These are phyloP conservation scores for Prunus campanulata DNA, from an alignment of 306 rosid species.

Conservation along the genomic window DNA sequence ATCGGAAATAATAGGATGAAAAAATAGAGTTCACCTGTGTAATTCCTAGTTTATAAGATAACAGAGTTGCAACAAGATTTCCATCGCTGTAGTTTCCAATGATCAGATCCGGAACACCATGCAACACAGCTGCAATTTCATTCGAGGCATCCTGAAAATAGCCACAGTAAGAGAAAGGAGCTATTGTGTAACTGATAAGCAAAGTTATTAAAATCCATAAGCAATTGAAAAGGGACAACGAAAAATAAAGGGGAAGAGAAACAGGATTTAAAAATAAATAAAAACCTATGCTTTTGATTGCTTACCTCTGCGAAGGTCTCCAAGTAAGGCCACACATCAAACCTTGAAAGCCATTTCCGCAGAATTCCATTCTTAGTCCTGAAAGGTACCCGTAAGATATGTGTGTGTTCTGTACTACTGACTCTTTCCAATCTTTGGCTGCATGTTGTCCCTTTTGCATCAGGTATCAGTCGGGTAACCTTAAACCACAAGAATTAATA, in stretches of 20 bases:
- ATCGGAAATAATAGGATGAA: background rate
- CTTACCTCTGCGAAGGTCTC: slow-evolving; percentile 13
- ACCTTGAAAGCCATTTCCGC: slow-evolving; percentile 92
- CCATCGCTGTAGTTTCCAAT: slow-evolving; percentile 50
- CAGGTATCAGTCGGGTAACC: slow-evolving; percentile 90
- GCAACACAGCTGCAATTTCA: slow-evolving; percentile 40
- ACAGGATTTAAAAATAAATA: background rate
- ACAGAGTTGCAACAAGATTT: slow-evolving; percentile 47
- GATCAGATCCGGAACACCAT: slow-evolving; percentile 42
- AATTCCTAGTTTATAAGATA: slow-evolving; percentile 39
- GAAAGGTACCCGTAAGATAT: slow-evolving; percentile 91
- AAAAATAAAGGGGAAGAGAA: background rate
- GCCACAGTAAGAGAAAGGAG: slow-evolving; percentile 1
- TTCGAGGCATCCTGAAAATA: slow-evolving; percentile 29
- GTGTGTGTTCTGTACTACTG: slow-evolving; percentile 70
- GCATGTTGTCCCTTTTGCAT: slow-evolving; percentile 90
- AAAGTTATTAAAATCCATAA: background rate
- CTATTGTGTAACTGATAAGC: background rate
- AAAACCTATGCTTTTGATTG: background rate
- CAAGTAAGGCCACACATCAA: slow-evolving; percentile 54
- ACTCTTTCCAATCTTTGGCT: slow-evolving; percentile 89
- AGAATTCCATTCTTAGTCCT: slow-evolving; percentile 70
- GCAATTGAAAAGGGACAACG: background rate
- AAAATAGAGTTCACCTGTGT: slow-evolving; percentile 17
- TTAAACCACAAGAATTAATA: slow-evolving; percentile 9